phyloP scores from a whole-genome alignment of 495 filamentous ascomycete genomes.

The Neurospora sp. region DNA sequence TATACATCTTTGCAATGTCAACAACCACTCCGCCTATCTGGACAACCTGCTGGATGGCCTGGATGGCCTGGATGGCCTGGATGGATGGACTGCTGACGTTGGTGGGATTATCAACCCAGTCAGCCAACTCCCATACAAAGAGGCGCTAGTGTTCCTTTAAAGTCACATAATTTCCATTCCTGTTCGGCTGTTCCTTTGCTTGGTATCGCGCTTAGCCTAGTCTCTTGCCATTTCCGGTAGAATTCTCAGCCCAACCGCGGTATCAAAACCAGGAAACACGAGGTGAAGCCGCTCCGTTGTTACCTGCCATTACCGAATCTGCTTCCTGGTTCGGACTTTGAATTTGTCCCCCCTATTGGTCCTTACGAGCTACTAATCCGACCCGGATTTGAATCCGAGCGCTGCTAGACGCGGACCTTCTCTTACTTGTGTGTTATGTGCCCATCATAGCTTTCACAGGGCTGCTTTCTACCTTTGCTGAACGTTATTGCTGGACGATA shows the following conservation, averaged over 20 bases:
- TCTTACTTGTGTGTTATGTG: neutral
- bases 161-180: neutral
- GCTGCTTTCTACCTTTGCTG: neutral
- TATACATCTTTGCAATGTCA: neutral
- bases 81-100: neutral
- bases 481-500: neutral
- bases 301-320: neutral
- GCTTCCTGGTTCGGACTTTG: neutral
- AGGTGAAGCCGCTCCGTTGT: neutral
- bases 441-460: neutral
- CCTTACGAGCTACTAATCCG: neutral
- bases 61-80: neutral
- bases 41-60: neutral
- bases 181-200: neutral
- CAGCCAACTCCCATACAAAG: neutral
- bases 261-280: neutral
- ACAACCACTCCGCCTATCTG: neutral
- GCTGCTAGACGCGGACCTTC: neutral
- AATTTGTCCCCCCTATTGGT: neutral
- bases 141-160: constrained; percentile 2
- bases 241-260: neutral
- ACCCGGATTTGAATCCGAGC: neutral
- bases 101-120: neutral
- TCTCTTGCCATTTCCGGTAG: neutral
- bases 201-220: neutral